Conservation (phyloP, 1,284 basidiomycete species). For the Ganoderma lucidum region DNA sequence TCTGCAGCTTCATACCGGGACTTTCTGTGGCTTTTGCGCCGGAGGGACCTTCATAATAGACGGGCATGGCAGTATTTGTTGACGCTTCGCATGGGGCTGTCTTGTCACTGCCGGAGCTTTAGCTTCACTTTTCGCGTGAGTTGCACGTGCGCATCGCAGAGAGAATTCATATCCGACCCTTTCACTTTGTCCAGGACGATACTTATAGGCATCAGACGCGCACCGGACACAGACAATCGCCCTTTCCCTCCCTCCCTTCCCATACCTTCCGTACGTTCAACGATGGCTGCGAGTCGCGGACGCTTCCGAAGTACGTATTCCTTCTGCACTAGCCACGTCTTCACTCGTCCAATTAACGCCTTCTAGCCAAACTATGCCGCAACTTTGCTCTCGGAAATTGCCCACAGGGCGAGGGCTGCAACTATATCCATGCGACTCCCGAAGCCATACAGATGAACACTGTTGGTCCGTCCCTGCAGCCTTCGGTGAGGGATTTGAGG, state of each 20-base stretch:
- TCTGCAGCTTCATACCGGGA: slow-evolving; percentile 36
- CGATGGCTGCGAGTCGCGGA: slow-evolving; percentile 32
- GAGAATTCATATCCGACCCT: slow-evolving; percentile 38
- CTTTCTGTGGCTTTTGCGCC: slow-evolving; percentile 32
- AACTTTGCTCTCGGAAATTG: slow-evolving; percentile 43
- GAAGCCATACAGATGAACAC: slow-evolving; percentile 23
- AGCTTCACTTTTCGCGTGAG: slow-evolving; percentile 40
- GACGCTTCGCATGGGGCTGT: slow-evolving; percentile 22
- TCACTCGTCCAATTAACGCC: slow-evolving; percentile 21
- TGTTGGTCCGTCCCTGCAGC: slow-evolving; percentile 22
- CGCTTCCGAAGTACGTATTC: slow-evolving; percentile 36
- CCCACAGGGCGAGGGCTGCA: slow-evolving; percentile 42
- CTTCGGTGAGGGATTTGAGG: slow-evolving; percentile 18
- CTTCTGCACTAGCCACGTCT: neutral
- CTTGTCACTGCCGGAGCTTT: slow-evolving; percentile 29
- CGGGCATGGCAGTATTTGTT: slow-evolving; percentile 28
- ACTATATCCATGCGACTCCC: slow-evolving; percentile 39
- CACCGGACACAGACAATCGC: slow-evolving; percentile 27
- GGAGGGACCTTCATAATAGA: slow-evolving; percentile 31
- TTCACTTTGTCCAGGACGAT: slow-evolving; percentile 37
- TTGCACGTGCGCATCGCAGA: slow-evolving; percentile 41
- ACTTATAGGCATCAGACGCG: slow-evolving; percentile 41
- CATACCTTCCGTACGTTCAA: slow-evolving; percentile 22
- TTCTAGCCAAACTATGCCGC: slow-evolving; percentile 40
- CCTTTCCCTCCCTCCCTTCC: slow-evolving; percentile 26